These are phyloP conservation scores for Lodderomyces parapsilosis DNA, from an alignment of 1,139 yeast species.

Conservation along the genomic window DNA sequence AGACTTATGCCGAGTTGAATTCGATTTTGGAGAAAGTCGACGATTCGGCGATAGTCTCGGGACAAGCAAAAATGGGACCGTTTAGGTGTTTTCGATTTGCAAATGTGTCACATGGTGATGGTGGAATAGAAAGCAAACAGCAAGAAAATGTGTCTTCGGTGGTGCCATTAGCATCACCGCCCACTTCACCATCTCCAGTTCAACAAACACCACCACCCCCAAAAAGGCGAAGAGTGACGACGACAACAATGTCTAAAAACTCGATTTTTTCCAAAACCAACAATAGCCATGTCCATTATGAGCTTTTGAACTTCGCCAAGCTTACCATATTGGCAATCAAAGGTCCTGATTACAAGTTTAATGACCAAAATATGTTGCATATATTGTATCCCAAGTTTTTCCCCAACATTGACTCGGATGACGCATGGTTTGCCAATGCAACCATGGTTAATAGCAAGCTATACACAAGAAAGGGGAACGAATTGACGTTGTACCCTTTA, in stretches of 20 bases:
- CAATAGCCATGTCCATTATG: constrained; percentile 36
- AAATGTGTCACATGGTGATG: too few relatives aligned
- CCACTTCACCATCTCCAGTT: not conserved
- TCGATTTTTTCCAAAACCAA: constrained; percentile 21
- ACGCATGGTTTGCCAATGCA: constrained; percentile 38
- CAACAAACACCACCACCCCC: constrained; percentile 2
- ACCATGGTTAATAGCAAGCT: constrained; percentile 19
- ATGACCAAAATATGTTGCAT: constrained; percentile 46
- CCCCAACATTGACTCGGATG: constrained; percentile 46
- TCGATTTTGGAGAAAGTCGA: constrained; percentile 29
- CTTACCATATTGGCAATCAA: constrained; percentile 44
- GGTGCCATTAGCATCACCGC: not conserved
- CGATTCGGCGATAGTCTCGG: constrained; percentile 6
- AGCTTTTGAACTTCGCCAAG: constrained; percentile 37
- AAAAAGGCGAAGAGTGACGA: not conserved
- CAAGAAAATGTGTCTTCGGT: not conserved
- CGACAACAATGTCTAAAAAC: not conserved
- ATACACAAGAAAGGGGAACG: constrained; percentile 14
- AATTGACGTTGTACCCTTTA: constrained; percentile 16
- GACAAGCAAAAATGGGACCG: constrained; percentile 29
- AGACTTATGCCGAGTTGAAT: constrained; percentile 32
- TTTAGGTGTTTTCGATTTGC: constrained; percentile 19
- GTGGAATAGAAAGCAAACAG: too few relatives aligned
- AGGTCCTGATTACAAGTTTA: constrained; percentile 37
- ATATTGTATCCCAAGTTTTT: constrained; percentile 48